Base-by-base conservation (phyloP, 2,329 filamentous ascomycete genomes). In the Neofusicoccum sp. region DNA sequence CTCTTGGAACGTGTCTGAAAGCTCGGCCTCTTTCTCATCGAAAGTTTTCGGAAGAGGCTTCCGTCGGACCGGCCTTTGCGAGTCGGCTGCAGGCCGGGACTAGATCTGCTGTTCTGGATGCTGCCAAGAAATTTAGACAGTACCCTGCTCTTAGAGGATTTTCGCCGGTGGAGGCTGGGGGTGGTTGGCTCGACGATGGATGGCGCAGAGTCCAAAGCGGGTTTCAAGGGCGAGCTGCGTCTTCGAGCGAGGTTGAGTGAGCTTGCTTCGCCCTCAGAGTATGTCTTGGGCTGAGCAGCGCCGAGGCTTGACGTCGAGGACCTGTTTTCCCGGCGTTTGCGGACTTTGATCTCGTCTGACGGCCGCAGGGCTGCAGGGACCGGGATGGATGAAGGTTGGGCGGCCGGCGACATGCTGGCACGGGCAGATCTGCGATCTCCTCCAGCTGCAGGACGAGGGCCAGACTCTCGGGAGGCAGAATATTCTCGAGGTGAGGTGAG, bases 41-140 rank as follows among this genome's bases (percentile, higher is more conserved):
- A 74, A 4, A 70, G 61, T 7, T 67, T 65, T 12, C 71, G 67
- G 38, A 69, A 59, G 24, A 73, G 63, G 44, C 65, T 65, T 8
- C 65, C 61, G 20, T 73, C 71, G 3, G 68, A 64, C 30, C 70
- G 57, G 31, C 68, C 44, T 63, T 62, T 44, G 60, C 60, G 33
- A 64, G 61, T 41, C 12, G 60, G 54, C 30, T 51, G 58, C 8
- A 49, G 58, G 58, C 26, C 20, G n/a, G 58, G 58, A 40, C 33
- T 65, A 16, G 67, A 62, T n/a, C 65, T 64, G 40, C 66, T 66
- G 41, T 63, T 36, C 36, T 62, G 58, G 28, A 62, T 49, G 38
- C 44, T 59, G 20, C 54, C 51, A 40, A 61, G 44, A 7, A 62
- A 49, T 31, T 58, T 66, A 4, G 63, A 44, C 33, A 64, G 62